Percentiles rank a stretch among this genome's conserved stretches.
phyloP scores from a whole-genome alignment of 75 land plant genomes.

The Sequoia sempervirens region DNA sequence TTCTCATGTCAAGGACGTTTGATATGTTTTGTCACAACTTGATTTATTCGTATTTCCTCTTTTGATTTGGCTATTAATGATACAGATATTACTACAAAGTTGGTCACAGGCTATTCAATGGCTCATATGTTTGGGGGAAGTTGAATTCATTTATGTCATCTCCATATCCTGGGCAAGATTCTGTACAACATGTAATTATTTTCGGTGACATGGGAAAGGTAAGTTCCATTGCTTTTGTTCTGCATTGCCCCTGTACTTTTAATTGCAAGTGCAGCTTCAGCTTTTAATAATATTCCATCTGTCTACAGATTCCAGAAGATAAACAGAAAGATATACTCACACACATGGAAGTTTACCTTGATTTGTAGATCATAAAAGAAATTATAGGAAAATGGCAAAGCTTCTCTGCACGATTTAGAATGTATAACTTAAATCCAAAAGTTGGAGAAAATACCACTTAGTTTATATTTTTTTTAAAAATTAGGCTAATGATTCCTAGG shows the following conservation, averaged over 20 bases:
- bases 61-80: conserved; percentile 3
- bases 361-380: background rate
- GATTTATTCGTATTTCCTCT: background rate
- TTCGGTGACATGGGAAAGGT: conserved; percentile 99
- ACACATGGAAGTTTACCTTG: background rate
- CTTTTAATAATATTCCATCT: background rate
- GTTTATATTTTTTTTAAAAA: background rate
- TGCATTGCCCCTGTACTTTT: background rate
- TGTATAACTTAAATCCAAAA: background rate
- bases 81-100: conserved; percentile 76
- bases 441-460: background rate
- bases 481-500: background rate
- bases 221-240: background rate
- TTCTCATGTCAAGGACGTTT: background rate
- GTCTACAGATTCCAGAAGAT: background rate
- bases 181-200: conserved; percentile 74
- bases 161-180: conserved; percentile 87
- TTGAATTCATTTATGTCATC: conserved; percentile 55
- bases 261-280: background rate
- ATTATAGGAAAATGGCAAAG: background rate
- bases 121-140: conserved; percentile 61
- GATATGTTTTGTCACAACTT: background rate
- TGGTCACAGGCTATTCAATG: conserved; percentile 66
- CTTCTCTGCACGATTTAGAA: background rate
- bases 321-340: background rate